These are phyloP conservation scores for Steccherinum ochraceum DNA, from an alignment of 768 basidiomycete genomes.

Conservation along the genomic window DNA sequence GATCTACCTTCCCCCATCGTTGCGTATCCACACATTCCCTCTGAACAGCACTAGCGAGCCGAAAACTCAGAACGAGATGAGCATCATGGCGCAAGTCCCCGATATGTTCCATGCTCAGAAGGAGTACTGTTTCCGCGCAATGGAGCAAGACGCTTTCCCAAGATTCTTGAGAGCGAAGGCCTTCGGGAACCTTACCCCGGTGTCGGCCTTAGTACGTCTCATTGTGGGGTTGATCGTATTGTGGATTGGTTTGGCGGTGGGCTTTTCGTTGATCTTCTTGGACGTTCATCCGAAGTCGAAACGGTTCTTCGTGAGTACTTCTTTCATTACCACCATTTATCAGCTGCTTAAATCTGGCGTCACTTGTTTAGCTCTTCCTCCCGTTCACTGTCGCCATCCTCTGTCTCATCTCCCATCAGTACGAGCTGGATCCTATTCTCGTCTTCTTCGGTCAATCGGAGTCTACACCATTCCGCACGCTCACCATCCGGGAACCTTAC, in stretches of 20 bases:
- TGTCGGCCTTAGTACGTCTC: constrained; percentile 82
- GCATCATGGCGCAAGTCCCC: constrained; percentile 81
- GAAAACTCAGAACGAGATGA: constrained; percentile 58
- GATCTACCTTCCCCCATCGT: constrained; percentile 91
- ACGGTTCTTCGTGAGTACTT: constrained; percentile 85
- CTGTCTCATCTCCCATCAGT: constrained; percentile 91
- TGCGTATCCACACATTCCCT: constrained; percentile 90
- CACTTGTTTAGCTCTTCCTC: constrained; percentile 69
- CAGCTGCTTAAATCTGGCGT: background rate
- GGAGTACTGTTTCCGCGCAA: constrained; percentile 92
- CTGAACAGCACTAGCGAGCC: constrained; percentile 71
- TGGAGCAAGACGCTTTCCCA: constrained; percentile 94
- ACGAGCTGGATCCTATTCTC: constrained; percentile 94
- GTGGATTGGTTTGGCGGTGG: constrained; percentile 92
- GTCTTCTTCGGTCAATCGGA: constrained; percentile 93
- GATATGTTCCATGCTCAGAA: constrained; percentile 98
- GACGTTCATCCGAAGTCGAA: constrained; percentile 90
- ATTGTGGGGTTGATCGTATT: constrained; percentile 78
- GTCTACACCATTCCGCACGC: constrained; percentile 93
- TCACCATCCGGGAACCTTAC: constrained; percentile 88
- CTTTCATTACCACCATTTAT: background rate
- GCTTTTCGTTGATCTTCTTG: constrained; percentile 88
- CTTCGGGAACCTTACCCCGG: constrained; percentile 94
- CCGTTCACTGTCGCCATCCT: constrained; percentile 88
- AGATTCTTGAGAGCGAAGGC: constrained; percentile 94